Percentiles rank a stretch among this genome's conserved stretches.
phyloP scores from a whole-genome alignment of 2,329 filamentous ascomycete genomes.

The Metarhizium guizhouense region DNA sequence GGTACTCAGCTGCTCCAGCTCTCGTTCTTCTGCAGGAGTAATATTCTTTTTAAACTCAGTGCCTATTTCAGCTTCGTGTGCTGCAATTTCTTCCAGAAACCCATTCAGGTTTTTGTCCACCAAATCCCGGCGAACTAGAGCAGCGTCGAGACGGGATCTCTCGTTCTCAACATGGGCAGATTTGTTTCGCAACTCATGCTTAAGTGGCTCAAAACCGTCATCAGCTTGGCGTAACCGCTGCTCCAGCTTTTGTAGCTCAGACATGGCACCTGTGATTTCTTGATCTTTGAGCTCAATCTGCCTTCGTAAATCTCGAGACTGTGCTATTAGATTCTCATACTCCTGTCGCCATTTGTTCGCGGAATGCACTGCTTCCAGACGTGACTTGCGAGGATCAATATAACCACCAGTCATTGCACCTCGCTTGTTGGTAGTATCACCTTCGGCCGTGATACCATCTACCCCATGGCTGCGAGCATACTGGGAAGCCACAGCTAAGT shows the following conservation, averaged over 20 bases:
- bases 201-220: slow-evolving; percentile 71
- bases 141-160: slow-evolving; percentile 64
- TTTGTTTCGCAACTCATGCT: slow-evolving; percentile 67
- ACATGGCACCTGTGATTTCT: slow-evolving; percentile 77
- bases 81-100: slow-evolving; percentile 64
- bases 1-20: slow-evolving; percentile 62
- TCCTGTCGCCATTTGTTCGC: slow-evolving; percentile 68
- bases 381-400: slow-evolving; percentile 76
- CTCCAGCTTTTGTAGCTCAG: slow-evolving; percentile 74
- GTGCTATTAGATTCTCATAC: slow-evolving; percentile 57
- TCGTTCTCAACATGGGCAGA: slow-evolving; percentile 66
- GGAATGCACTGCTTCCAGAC: slow-evolving; percentile 73
- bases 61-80: slow-evolving; percentile 70
- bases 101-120: slow-evolving; percentile 68
- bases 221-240: slow-evolving; percentile 71
- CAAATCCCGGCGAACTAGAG: slow-evolving; percentile 53
- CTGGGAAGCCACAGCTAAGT: slow-evolving; percentile 75
- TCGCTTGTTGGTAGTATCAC: slow-evolving; percentile 89
- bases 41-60: slow-evolving; percentile 91
- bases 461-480: slow-evolving; percentile 89
- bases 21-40: slow-evolving; percentile 69
- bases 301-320: slow-evolving; percentile 55
- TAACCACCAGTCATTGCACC: slow-evolving; percentile 94
- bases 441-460: slow-evolving; percentile 88
- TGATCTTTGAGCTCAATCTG: slow-evolving; percentile 77